phyloP scores from a whole-genome alignment of 2,329 filamentous ascomycete species.

The Fusarium aywerte region DNA sequence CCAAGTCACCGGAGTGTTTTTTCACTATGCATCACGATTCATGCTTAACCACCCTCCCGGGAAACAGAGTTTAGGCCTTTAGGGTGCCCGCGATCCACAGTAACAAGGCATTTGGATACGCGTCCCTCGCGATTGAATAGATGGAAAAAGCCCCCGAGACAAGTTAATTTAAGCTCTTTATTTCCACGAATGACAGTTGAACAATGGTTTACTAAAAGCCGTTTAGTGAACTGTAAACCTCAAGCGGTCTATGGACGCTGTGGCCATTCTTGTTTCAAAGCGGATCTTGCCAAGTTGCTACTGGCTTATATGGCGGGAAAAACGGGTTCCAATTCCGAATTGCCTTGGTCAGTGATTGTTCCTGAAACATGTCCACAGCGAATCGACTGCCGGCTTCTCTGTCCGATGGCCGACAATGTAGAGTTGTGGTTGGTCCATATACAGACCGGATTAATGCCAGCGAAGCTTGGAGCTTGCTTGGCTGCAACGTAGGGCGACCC shows the following conservation, averaged over 20 bases:
- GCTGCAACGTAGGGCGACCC: constrained; percentile 6
- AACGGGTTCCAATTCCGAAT: constrained; percentile 14
- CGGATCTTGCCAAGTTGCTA: constrained; percentile 16
- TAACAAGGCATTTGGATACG: not conserved
- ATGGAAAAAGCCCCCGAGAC: constrained; percentile 19
- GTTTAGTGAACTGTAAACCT: constrained; percentile 4
- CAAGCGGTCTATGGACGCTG: constrained; percentile 2
- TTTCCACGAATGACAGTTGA: constrained; percentile 20
- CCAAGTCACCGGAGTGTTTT: not conserved
- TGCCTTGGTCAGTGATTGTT: constrained; percentile 9
- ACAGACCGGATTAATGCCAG: constrained; percentile 11
- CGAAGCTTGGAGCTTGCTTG: constrained; percentile 14
- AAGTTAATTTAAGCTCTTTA: not conserved
- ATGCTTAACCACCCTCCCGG: constrained; percentile 6
- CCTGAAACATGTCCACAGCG: constrained; percentile 21
- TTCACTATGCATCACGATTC: constrained; percentile 7
- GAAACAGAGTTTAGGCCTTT: not conserved
- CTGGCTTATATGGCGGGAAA: constrained; percentile 12
- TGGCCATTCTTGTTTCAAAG: constrained; percentile 15
- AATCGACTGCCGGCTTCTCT: constrained; percentile 26
- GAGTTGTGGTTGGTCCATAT: constrained; percentile 1
- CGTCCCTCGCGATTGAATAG: not conserved
- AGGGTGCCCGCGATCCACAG: constrained; percentile 2
- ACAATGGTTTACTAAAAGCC: not conserved
- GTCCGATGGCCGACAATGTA: constrained; percentile 15